phyloP scores from a whole-genome alignment of 2,329 filamentous ascomycete genomes.

The Dothideomycetes sp. region DNA sequence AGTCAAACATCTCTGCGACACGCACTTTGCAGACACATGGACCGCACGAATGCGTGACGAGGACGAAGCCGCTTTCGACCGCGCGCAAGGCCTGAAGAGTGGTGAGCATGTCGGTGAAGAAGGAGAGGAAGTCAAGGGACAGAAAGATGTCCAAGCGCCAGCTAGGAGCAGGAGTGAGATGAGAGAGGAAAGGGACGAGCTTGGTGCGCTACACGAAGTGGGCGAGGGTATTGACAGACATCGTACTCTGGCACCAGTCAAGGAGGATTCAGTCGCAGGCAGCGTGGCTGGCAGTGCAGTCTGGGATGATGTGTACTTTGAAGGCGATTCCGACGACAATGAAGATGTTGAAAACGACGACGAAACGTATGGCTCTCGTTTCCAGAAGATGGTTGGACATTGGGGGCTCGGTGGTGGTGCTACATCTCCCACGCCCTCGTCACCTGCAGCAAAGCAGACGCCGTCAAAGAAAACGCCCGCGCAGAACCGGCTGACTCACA shows the following conservation, averaged over 20 bases:
- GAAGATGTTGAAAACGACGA: constrained; percentile 31
- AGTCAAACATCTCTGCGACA: constrained; percentile 85
- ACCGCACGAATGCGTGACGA: constrained; percentile 56
- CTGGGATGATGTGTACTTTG: constrained; percentile 40
- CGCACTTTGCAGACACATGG: constrained; percentile 75
- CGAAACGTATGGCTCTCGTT: constrained; percentile 1
- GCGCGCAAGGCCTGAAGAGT: constrained; percentile 44
- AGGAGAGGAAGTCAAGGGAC: constrained; percentile 53
- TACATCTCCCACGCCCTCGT: neutral
- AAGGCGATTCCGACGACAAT: constrained; percentile 33
- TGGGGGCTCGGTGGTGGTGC: constrained; percentile 3
- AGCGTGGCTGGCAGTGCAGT: too few species aligned
- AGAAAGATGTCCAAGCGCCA: constrained; percentile 26
- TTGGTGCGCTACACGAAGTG: constrained; percentile 24
- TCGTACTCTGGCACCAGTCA: neutral
- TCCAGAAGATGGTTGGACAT: neutral
- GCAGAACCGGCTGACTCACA: constrained; percentile 18
- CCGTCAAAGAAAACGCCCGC: constrained; percentile 2
- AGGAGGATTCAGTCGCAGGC: constrained; percentile 25
- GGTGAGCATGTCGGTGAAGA: constrained; percentile 28
- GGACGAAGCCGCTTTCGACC: constrained; percentile 54
- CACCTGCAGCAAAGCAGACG: neutral
- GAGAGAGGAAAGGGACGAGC: constrained; percentile 32
- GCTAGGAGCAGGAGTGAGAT: constrained; percentile 36
- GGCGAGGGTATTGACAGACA: constrained; percentile 15